A percentile compares a stretch with the other conserved stretches of the same genome.
Conservation (phyloP, 495 filamentous ascomycete genomes). For the Thozetella sp. region DNA sequence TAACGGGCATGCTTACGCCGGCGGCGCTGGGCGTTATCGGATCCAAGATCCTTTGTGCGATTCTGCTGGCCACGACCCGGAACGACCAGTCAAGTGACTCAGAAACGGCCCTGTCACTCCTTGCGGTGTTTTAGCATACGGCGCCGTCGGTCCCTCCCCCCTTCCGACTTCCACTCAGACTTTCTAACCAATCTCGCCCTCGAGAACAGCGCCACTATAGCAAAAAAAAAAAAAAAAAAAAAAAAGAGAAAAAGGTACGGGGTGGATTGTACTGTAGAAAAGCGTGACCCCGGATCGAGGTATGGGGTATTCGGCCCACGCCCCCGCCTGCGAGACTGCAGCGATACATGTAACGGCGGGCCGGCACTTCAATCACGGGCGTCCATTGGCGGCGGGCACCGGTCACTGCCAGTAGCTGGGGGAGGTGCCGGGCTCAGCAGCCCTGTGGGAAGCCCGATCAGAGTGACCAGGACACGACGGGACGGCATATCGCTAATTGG, state of each 20-base stretch:
- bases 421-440: background rate
- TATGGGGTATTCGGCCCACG: background rate
- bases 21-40: too few relatives aligned
- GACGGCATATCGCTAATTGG: conserved; percentile 1
- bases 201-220: background rate
- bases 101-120: too few relatives aligned
- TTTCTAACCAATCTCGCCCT: too few relatives aligned
- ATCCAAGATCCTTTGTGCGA: too few relatives aligned
- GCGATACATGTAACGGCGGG: background rate
- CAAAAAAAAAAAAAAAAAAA: background rate
- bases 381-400: background rate
- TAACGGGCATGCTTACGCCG: too few relatives aligned
- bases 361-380: background rate
- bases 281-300: background rate
- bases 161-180: too few relatives aligned
- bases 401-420: background rate
- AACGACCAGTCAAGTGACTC: too few relatives aligned
- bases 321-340: background rate
- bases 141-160: too few relatives aligned
- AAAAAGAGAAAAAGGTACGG: background rate
- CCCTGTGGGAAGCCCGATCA: background rate
- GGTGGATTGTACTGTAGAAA: background rate
- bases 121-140: too few relatives aligned
- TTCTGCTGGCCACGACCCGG: too few relatives aligned
- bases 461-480: background rate